Conservation (phyloP, 495 filamentous ascomycete species). For the Xylaria longipes region DNA sequence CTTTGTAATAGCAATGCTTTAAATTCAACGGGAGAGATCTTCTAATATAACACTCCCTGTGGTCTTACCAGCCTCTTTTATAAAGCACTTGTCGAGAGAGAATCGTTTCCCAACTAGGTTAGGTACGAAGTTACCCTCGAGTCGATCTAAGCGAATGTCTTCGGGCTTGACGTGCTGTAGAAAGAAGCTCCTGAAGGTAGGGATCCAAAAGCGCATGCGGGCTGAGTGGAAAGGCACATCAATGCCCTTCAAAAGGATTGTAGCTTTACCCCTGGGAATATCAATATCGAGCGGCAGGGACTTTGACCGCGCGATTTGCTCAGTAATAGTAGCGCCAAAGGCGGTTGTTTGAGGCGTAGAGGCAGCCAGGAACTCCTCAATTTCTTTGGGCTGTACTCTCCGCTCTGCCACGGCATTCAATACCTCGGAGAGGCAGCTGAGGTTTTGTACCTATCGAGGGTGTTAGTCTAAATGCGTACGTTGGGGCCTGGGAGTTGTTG, state of each 20-base stretch:
- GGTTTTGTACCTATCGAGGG: constrained; percentile 1
- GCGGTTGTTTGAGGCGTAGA: not conserved
- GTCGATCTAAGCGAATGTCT: constrained; percentile 82
- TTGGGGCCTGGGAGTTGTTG: constrained; percentile 61
- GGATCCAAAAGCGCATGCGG: constrained; percentile 88
- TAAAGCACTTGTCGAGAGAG: constrained; percentile 42
- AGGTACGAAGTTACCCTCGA: constrained; percentile 89
- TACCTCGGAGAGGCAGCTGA: constrained; percentile 67
- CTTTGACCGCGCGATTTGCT: constrained; percentile 77
- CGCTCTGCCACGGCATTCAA: constrained; percentile 84
- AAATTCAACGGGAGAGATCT: not conserved
- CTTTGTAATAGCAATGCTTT: not conserved
- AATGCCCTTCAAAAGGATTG: constrained; percentile 87
- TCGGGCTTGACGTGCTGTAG: constrained; percentile 92
- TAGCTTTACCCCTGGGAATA: constrained; percentile 84
- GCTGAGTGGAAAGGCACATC: constrained; percentile 93
- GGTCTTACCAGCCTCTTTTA: constrained; percentile 83
- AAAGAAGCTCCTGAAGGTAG: constrained; percentile 87
- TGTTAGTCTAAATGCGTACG: not conserved
- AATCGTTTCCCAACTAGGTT: constrained; percentile 90
- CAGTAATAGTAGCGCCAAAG: constrained; percentile 48
- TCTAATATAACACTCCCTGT: constrained; percentile 75
- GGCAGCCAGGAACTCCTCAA: constrained; percentile 58
- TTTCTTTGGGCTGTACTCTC: constrained; percentile 65
- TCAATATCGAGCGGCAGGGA: constrained; percentile 67